These are phyloP conservation scores for Epichloe glyceriae DNA, from an alignment of 2,329 filamentous ascomycete genomes.

Conservation along the genomic window DNA sequence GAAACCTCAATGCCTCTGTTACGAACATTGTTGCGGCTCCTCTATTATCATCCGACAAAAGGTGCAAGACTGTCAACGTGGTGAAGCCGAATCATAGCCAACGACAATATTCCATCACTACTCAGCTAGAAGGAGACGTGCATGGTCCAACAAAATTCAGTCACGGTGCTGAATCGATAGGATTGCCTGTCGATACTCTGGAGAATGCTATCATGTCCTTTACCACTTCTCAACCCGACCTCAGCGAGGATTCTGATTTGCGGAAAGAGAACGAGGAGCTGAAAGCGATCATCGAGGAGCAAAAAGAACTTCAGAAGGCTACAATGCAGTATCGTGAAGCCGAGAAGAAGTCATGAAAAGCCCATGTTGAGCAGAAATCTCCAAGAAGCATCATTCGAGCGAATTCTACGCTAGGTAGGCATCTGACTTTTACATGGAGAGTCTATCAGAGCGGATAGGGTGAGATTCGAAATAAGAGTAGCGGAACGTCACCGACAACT, in stretches of 20 bases:
- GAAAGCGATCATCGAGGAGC: constrained; percentile 31
- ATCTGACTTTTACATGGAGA: neutral
- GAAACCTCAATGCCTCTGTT: constrained; percentile 66
- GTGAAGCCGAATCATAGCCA: constrained; percentile 68
- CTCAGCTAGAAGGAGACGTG: constrained; percentile 42
- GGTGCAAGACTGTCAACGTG: constrained; percentile 44
- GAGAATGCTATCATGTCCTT: constrained; percentile 13
- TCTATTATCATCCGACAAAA: constrained; percentile 32
- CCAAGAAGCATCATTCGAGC: neutral
- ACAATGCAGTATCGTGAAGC: constrained; percentile 4
- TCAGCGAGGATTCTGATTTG: constrained; percentile 10
- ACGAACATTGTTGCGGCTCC: constrained; percentile 68
- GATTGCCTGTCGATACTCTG: constrained; percentile 36
- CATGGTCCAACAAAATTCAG: constrained; percentile 29
- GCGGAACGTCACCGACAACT: too few species aligned
- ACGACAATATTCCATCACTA: constrained; percentile 50
- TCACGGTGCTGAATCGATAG: constrained; percentile 31
- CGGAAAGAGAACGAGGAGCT: constrained; percentile 30
- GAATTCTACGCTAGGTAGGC: neutral
- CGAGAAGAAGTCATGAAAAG: constrained; percentile 1
- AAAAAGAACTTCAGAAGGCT: constrained; percentile 18
- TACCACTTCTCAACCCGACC: neutral
- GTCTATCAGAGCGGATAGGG: too few species aligned
- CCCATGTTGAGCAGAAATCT: neutral
- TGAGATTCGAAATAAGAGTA: too few species aligned